These are phyloP conservation scores for Puccinia coronata DNA, from an alignment of 1,284 basidiomycete genomes.

Conservation along the genomic window DNA sequence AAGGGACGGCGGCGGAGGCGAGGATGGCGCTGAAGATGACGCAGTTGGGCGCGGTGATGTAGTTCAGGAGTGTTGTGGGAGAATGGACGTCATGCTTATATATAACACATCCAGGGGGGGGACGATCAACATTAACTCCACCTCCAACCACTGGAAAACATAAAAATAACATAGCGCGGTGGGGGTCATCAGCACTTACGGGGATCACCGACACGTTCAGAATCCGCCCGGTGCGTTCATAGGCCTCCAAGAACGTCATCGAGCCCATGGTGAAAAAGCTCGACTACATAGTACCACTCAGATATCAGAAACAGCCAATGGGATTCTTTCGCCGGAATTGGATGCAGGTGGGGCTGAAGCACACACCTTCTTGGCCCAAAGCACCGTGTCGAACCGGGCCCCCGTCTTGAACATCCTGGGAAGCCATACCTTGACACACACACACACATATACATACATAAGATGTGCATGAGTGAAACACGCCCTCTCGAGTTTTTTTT, in stretches of 20 bases:
- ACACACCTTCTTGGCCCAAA: slow-evolving; percentile 84
- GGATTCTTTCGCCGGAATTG: no score
- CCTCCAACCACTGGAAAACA: no score
- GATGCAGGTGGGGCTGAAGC: neutral
- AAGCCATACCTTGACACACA: slow-evolving; percentile 67
- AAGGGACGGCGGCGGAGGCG: slow-evolving; percentile 80
- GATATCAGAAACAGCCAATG: no score
- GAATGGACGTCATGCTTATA: slow-evolving; percentile 57
- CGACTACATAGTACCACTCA: slow-evolving; percentile 58
- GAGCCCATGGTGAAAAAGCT: slow-evolving; percentile 90
- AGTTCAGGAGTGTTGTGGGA: slow-evolving; percentile 92
- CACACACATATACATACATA: no score
- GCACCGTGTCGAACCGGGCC: slow-evolving; percentile 84
- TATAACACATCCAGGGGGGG: no score
- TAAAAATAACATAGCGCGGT: no score
- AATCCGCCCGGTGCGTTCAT: slow-evolving; percentile 81
- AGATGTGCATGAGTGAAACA: no score
- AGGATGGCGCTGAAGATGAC: slow-evolving; percentile 68
- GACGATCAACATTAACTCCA: no score
- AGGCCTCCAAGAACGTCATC: slow-evolving; percentile 94
- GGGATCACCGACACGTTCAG: slow-evolving; percentile 95
- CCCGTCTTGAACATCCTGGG: slow-evolving; percentile 81
- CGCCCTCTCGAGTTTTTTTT: neutral
- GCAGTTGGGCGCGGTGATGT: slow-evolving; percentile 88
- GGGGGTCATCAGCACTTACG: no score